A percentile compares a stretch with the other conserved stretches of the same genome.
Evolutionary conservation across 768 basidiomycete genomes (phyloP).

Genomic region (Trametes maxima): DNA sequence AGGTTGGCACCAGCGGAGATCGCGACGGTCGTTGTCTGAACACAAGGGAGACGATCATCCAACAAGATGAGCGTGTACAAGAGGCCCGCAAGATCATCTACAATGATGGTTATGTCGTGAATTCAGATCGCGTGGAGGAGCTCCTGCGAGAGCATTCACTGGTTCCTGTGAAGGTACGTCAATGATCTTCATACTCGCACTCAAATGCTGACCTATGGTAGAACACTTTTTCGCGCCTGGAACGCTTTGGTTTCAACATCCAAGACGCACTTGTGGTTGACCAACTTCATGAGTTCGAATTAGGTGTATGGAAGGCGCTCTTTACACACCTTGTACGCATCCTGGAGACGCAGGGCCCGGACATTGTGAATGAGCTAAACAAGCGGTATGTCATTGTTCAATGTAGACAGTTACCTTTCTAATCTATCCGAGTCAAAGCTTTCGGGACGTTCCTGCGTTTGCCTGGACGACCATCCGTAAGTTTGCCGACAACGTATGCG

Average conservation of each 20-base stretch:
- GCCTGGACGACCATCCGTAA: constrained; percentile 29
- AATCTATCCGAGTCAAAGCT: neutral
- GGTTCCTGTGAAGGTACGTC: constrained; percentile 26
- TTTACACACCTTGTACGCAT: constrained; percentile 34
- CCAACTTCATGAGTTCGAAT: constrained; percentile 36
- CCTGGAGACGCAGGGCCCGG: constrained; percentile 8
- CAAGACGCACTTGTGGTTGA: constrained; percentile 32
- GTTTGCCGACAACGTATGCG: constrained; percentile 28
- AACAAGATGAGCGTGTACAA: neutral
- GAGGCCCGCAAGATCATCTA: constrained; percentile 24
- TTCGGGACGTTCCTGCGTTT: constrained; percentile 24
- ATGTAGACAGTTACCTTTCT: neutral
- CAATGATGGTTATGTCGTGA: constrained; percentile 8
- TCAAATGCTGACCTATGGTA: too few species aligned
- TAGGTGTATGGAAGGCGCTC: constrained; percentile 35
- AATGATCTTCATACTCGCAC: too few species aligned
- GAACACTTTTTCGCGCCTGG: constrained; percentile 34
- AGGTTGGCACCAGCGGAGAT: constrained; percentile 24
- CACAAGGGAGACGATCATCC: neutral
- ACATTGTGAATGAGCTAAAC: constrained; percentile 14
- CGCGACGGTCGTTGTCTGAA: neutral
- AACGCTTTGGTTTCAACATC: constrained; percentile 25
- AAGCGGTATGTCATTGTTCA: constrained; percentile 10
- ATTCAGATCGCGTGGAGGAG: constrained; percentile 14
- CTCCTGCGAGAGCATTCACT: constrained; percentile 24